Base-by-base conservation (phyloP, 1,284 basidiomycete genomes). In the Ganoderma resinaceum region DNA sequence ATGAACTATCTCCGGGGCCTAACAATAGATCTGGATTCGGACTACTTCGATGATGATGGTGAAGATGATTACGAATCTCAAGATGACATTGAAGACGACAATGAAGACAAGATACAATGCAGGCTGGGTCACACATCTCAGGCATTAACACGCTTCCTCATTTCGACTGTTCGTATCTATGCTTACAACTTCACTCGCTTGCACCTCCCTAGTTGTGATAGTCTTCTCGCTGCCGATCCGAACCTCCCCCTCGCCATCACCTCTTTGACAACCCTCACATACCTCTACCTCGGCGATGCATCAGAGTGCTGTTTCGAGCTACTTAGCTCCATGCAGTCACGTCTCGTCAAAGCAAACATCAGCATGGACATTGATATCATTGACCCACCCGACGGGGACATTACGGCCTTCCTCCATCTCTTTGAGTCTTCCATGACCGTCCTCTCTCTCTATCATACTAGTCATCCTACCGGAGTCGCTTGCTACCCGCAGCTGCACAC, bases 261-360 rank as follows among this genome's bases (percentile, higher is more conserved):
- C 33, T 59, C 35, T 26, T n/a, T 38, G 23, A 59, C 33, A 18
- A 57, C 55, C 33, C 55, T 57, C 33, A 57, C 55, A n/a, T n/a
- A 35, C 20, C 55, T 33, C 33, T 20, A 53, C 55, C 18, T 57
- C 55, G 33, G 33, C 33, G 55, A 57, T 9, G 55, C 31, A 20
- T 18, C 31, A 6, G 8, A 35, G 31, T 20, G 18, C 33, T 37
- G 8, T n/a, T 20, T 57, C 55, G 16, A n/a, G 20, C 20, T 57
- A n/a, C 33, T 37, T n/a, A n/a, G 29, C 31, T 9, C 18, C 3
- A 5, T 57, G 14, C 29, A 57, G 23, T 37, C 55, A 16, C 33
- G 55, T n/a, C 55, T 57, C 20, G 55, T 57, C 7, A 33, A 35
- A n/a, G 55, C 33, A n/a, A 14, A 57, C 18, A 37, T 57, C 33